Conservation (phyloP, 1,284 basidiomycete species). For the Ceratobasidium sp. region DNA sequence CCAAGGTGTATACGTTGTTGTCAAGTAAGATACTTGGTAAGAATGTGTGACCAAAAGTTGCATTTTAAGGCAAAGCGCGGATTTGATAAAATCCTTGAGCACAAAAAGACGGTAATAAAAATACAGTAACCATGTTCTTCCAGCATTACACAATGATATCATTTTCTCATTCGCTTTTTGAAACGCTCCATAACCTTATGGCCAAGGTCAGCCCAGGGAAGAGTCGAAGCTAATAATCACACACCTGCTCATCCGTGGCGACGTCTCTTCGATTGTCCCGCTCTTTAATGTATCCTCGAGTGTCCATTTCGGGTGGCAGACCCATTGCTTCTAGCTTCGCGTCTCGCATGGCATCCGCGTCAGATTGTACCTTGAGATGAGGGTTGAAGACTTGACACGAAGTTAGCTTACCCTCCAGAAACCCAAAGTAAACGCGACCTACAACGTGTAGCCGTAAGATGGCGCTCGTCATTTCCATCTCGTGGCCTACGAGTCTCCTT, state of each 20-base stretch:
- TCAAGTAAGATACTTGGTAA: neutral
- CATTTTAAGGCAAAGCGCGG: too few relatives aligned
- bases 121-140: neutral
- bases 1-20: neutral
- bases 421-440: conserved; percentile 48
- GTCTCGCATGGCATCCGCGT: conserved; percentile 83
- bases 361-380: conserved; percentile 76
- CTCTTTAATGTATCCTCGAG: conserved; percentile 59
- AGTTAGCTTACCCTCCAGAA: neutral
- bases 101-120: conserved; percentile 1
- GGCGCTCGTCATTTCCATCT: conserved; percentile 70
- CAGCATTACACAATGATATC: neutral
- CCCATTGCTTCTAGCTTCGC: conserved; percentile 85
- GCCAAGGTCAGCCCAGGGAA: neutral
- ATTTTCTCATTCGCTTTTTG: conserved; percentile 73
- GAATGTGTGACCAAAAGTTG: neutral
- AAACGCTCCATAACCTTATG: conserved; percentile 84
- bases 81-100: neutral
- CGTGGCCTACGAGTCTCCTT: conserved; percentile 58
- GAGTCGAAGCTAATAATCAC: conserved; percentile 45
- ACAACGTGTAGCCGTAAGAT: conserved; percentile 85
- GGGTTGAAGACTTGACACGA: conserved; percentile 75
- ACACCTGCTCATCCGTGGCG: conserved; percentile 89
- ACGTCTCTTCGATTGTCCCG: conserved; percentile 56
- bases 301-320: conserved; percentile 60